A percentile compares a stretch with the other conserved stretches of the same genome.
These are phyloP conservation scores for Penicillium paxilli DNA, from an alignment of 495 filamentous ascomycete species.

Conservation along the genomic window DNA sequence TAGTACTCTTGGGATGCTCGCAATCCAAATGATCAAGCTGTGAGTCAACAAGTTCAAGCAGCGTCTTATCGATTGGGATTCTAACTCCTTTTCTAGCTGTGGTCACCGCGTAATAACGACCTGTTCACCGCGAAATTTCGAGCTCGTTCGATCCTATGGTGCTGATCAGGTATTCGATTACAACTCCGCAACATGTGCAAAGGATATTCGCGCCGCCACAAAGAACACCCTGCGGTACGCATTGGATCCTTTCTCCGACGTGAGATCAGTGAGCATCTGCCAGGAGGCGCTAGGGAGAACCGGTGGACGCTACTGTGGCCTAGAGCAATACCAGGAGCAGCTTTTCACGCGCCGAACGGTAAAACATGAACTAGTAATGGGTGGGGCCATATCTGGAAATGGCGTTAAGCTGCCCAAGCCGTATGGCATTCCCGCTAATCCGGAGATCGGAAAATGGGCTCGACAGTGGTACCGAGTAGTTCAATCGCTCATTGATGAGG, in stretches of 20 bases:
- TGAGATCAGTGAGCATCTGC: constrained; percentile 37
- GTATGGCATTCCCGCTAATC: constrained; percentile 20
- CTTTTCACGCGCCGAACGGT: constrained; percentile 25
- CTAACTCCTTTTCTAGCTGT: constrained; percentile 19
- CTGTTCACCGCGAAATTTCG: constrained; percentile 57
- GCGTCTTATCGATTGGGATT: too few species aligned
- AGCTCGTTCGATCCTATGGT: constrained; percentile 50
- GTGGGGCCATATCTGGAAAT: constrained; percentile 26
- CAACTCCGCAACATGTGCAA: constrained; percentile 35
- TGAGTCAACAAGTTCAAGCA: constrained; percentile 5
- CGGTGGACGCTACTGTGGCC: constrained; percentile 42
- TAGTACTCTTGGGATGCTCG: constrained; percentile 44
- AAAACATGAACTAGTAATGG: constrained; percentile 30
- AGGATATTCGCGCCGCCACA: constrained; percentile 41
- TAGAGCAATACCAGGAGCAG: constrained; percentile 35
- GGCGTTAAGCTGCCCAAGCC: constrained; percentile 30
- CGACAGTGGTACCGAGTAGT: constrained; percentile 19
- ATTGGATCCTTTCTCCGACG: constrained; percentile 42
- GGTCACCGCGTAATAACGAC: constrained; percentile 51
- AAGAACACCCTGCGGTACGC: constrained; percentile 35
- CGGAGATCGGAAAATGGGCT: constrained; percentile 24
- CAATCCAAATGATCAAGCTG: constrained; percentile 44
- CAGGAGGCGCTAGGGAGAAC: constrained; percentile 38
- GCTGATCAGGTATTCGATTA: constrained; percentile 59
- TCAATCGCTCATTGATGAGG: constrained; percentile 20